Evolutionary conservation across 2,329 filamentous ascomycete species (phyloP).

Genomic region (Stagonosporopsis vannaccii): DNA sequence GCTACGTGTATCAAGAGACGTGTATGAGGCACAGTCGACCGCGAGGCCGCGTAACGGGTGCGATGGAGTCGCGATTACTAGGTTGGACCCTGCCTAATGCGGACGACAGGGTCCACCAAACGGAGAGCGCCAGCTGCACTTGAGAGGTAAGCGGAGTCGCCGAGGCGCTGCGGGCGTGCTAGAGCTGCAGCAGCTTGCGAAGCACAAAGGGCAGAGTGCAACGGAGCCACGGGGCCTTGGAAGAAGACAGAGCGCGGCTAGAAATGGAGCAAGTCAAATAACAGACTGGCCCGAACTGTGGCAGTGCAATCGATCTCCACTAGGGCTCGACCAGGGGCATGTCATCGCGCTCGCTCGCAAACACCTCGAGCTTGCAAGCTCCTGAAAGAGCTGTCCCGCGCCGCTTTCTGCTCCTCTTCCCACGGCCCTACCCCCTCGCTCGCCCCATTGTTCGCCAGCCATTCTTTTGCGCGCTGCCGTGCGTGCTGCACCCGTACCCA

Average conservation of each 20-base stretch:
- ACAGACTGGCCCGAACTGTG: background rate
- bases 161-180: conserved; percentile 8
- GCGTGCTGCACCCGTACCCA: background rate
- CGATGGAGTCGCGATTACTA: background rate
- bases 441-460: background rate
- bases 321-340: conserved; percentile 1
- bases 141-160: conserved; percentile 12
- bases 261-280: background rate
- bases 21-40: background rate
- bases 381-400: conserved; percentile 13
- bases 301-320: conserved; percentile 10
- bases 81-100: background rate
- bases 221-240: no score
- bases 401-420: background rate
- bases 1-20: background rate
- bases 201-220: background rate
- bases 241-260: background rate
- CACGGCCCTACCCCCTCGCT: background rate
- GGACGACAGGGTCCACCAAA: background rate
- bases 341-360: conserved; percentile 11
- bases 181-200: conserved; percentile 3
- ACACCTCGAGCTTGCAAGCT: conserved; percentile 12
- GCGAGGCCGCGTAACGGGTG: background rate
- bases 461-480: conserved; percentile 7
- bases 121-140: background rate